Percentiles rank a stretch among this genome's conserved stretches.
phyloP scores from a whole-genome alignment of 2,329 filamentous ascomycete genomes.

The Atkinsonella hypoxylon region DNA sequence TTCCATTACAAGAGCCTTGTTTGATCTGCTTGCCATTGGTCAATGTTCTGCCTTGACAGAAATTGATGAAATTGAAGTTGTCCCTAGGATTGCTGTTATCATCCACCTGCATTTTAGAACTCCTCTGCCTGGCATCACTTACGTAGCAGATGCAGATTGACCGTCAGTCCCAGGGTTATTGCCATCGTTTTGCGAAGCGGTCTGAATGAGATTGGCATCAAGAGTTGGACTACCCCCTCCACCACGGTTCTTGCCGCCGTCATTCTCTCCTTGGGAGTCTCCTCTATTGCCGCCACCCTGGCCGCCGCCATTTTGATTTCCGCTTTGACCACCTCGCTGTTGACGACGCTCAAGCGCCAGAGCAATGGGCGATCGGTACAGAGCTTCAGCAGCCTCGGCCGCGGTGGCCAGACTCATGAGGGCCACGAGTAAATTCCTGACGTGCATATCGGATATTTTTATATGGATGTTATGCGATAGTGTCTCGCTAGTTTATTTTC shows the following conservation, averaged over 20 bases:
- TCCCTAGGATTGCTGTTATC: constrained; percentile 27
- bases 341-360: constrained; percentile 30
- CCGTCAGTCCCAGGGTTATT: constrained; percentile 31
- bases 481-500: constrained; percentile 5
- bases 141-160: constrained; percentile 42
- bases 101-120: background rate
- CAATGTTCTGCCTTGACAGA: constrained; percentile 39
- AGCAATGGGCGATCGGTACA: constrained; percentile 24
- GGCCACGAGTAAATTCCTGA: constrained; percentile 37
- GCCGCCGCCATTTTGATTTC: background rate
- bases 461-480: constrained; percentile 1
- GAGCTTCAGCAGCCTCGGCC: constrained; percentile 32
- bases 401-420: constrained; percentile 27
- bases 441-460: constrained; percentile 28
- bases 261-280: constrained; percentile 7
- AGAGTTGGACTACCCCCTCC: constrained; percentile 22
- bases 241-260: constrained; percentile 8
- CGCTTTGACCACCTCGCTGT: constrained; percentile 2
- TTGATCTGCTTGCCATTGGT: constrained; percentile 50
- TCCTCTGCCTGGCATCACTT: constrained; percentile 17
- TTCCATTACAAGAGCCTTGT: constrained; percentile 51
- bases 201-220: constrained; percentile 32
- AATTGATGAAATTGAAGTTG: constrained; percentile 51
- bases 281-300: background rate
- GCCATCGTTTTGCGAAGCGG: constrained; percentile 36